phyloP scores from a whole-genome alignment of 2,329 filamentous ascomycete genomes.

The Colletotrichum costaricense region DNA sequence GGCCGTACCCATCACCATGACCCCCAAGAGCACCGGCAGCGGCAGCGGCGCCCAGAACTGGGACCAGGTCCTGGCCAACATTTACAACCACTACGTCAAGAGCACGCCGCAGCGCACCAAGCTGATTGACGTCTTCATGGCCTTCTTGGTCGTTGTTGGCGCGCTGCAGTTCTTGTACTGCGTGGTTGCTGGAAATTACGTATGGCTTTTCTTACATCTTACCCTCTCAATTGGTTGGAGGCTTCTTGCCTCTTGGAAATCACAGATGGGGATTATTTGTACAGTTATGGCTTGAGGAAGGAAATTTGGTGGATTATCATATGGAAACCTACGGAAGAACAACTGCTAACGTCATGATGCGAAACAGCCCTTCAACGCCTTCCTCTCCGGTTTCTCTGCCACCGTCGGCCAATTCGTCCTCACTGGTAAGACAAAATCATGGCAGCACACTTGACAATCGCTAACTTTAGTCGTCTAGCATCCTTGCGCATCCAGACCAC shows the following conservation, averaged over 20 bases:
- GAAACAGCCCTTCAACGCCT: constrained; percentile 94
- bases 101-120: constrained; percentile 91
- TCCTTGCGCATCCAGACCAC: constrained; percentile 93
- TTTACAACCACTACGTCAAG: constrained; percentile 83
- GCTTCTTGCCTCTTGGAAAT: background rate
- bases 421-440: constrained; percentile 72
- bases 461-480: constrained; percentile 51
- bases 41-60: constrained; percentile 48
- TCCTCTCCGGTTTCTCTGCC: constrained; percentile 92
- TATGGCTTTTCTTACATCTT: constrained; percentile 58
- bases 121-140: constrained; percentile 91
- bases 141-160: constrained; percentile 85
- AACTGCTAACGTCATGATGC: constrained; percentile 37
- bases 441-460: background rate
- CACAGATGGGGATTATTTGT: background rate
- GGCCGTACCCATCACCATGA: constrained; percentile 34
- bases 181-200: constrained; percentile 91
- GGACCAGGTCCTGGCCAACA: constrained; percentile 72
- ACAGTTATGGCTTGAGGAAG: background rate
- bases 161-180: constrained; percentile 96
- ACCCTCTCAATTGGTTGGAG: background rate
- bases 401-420: constrained; percentile 98
- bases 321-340: constrained; percentile 11
- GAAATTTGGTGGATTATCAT: background rate
- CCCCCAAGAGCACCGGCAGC: constrained; percentile 39